These are phyloP conservation scores for Penicillium nucicola DNA, from an alignment of 495 filamentous ascomycete species.

Conservation along the genomic window DNA sequence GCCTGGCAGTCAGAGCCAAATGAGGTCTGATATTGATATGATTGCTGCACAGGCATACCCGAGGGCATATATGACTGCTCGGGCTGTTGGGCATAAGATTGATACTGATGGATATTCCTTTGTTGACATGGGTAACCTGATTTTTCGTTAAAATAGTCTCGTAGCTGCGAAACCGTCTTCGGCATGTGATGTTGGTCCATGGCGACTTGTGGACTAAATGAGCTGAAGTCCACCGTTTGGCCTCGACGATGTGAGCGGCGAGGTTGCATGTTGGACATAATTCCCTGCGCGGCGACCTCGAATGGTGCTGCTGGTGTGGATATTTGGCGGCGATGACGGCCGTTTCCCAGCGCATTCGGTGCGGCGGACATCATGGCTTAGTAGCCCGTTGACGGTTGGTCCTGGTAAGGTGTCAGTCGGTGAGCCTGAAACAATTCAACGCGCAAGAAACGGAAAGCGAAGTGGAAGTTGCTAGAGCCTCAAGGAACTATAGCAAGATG, in stretches of 20 bases:
- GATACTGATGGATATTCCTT: slow-evolving; percentile 14
- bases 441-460: slow-evolving; percentile 18
- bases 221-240: slow-evolving; percentile 71
- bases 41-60: slow-evolving; percentile 3
- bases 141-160: slow-evolving; percentile 35
- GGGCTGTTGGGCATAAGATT: slow-evolving; percentile 9
- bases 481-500: slow-evolving; percentile 7
- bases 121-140: slow-evolving; percentile 18
- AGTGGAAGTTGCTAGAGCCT: slow-evolving; percentile 21
- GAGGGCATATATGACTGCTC: slow-evolving; percentile 9
- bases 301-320: slow-evolving; percentile 72
- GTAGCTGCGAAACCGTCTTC: slow-evolving; percentile 28
- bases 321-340: slow-evolving; percentile 79
- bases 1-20: slow-evolving; percentile 26
- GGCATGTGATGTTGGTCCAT: slow-evolving; percentile 18
- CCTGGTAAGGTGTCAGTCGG: slow-evolving; percentile 40
- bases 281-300: slow-evolving; percentile 46
- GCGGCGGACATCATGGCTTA: slow-evolving; percentile 24
- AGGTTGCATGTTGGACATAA: slow-evolving; percentile 14
- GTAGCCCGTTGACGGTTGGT: slow-evolving; percentile 23
- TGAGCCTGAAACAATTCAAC: slow-evolving; percentile 26
- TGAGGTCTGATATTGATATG: slow-evolving; percentile 20
- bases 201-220: slow-evolving; percentile 41
- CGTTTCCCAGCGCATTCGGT: slow-evolving; percentile 21
- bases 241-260: slow-evolving; percentile 63